Base-by-base conservation (phyloP, 2,329 filamentous ascomycete species). In the Stagonosporopsis chrysanthemi region DNA sequence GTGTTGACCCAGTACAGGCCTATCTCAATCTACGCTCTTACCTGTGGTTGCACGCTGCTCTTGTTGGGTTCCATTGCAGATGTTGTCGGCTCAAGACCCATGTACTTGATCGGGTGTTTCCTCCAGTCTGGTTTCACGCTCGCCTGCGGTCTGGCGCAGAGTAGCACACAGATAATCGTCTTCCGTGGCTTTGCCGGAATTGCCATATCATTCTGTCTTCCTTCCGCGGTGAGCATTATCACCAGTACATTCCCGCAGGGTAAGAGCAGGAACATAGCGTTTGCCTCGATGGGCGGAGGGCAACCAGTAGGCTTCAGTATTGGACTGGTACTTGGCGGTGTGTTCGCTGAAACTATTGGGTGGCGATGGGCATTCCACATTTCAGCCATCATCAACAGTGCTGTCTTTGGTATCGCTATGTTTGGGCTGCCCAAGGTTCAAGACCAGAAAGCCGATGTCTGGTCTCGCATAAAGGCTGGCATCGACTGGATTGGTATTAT, bases 401-500 rank as follows among this genome's bases (percentile, higher is more conserved):
- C 75, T 7, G 69, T 82, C 7, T 74, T 80, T n/a, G 60, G 74
- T 1, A 52, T 78, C 5, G 75, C 75, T 3, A 31, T 78, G 23
- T 81, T 73, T 66, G 71, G 67, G 24, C 60, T 80, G 64, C 59
- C 81, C 11, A 75, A 69, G 63, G 9, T 56, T 67, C 46, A 60
- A 39, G 44, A 66, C 62, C 41, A 64, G 70, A n/a, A 64, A 64
- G 43, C 58, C 4, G 38, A 70, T 11, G 64, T 75, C 1, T 69
- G 66, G 64, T 38, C 58, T 3, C 61, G 69, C 3, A 59, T 82
- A n/a, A 67, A 62, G 26, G 73, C 64, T 0, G 80, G 84, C 4
- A 82, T 86, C 40, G 83, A 86, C 58, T 86, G 83, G 83, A 66
- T 83, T 31, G 83, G 83, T 0, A 81, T 80, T 6, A 22, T 75